These are phyloP conservation scores for Bacidia rubella DNA, from an alignment of 495 filamentous ascomycete genomes.

Conservation along the genomic window DNA sequence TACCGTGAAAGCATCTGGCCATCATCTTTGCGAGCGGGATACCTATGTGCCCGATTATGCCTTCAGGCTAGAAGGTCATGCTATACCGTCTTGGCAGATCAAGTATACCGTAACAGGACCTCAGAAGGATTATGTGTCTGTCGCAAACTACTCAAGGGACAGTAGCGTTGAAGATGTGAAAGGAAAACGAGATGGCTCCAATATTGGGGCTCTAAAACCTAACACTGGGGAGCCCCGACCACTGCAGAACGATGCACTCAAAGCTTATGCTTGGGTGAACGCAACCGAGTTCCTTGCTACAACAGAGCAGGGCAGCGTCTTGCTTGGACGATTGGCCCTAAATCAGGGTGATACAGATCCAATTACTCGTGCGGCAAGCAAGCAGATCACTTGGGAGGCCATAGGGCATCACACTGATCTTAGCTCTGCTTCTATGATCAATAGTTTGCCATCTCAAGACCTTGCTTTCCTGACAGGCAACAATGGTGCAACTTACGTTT, in stretches of 20 bases:
- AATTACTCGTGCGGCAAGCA: no score
- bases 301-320: slow-evolving; percentile 45
- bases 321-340: slow-evolving; percentile 28
- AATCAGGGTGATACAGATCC: background rate
- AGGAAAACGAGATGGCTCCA: no score
- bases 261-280: slow-evolving; percentile 52
- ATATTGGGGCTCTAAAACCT: background rate
- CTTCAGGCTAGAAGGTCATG: slow-evolving; percentile 11
- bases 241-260: slow-evolving; percentile 32
- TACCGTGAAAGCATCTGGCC: slow-evolving; percentile 4
- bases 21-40: slow-evolving; percentile 22
- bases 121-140: slow-evolving; percentile 17
- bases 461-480: slow-evolving; percentile 39
- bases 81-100: slow-evolving; percentile 10
- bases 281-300: slow-evolving; percentile 42
- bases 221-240: background rate
- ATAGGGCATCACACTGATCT: slow-evolving; percentile 20
- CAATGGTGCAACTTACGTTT: slow-evolving; percentile 39
- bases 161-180: background rate
- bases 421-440: slow-evolving; percentile 31
- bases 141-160: slow-evolving; percentile 7
- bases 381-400: slow-evolving; percentile 2
- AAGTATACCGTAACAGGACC: slow-evolving; percentile 18
- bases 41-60: slow-evolving; percentile 15
- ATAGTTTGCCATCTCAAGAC: slow-evolving; percentile 19